A percentile compares a stretch with the other conserved stretches of the same genome.
Conservation (phyloP, 371 early-diverging fungal species). For the Circinella minor region DNA sequence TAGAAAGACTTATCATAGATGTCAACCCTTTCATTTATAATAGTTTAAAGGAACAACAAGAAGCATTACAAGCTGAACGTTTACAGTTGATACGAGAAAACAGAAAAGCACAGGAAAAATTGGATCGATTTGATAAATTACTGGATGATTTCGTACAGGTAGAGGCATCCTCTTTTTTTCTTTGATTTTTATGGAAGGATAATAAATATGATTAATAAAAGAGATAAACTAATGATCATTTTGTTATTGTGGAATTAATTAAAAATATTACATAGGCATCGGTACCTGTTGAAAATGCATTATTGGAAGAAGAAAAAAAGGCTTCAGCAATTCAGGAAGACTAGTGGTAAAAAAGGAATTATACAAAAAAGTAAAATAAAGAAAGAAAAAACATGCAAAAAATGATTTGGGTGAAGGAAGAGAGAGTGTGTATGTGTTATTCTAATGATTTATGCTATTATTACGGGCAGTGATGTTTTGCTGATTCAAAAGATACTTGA, state of each 20-base stretch:
- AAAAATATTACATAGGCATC: constrained; percentile 7
- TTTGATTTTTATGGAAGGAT: too few relatives aligned
- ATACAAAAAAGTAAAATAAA: not conserved
- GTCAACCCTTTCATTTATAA: not conserved
- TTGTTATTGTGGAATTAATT: too few relatives aligned
- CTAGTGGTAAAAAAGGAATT: too few relatives aligned
- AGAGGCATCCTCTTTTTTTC: not conserved
- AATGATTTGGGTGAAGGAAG: not conserved
- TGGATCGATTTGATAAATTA: constrained; percentile 46
- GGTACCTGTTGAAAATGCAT: constrained; percentile 1
- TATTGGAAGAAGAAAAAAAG: not conserved
- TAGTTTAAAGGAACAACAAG: constrained; percentile 49
- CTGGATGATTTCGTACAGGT: constrained; percentile 51
- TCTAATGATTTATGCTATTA: not conserved
- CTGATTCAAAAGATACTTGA: constrained; percentile 71
- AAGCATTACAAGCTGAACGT: constrained; percentile 37
- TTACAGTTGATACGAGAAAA: constrained; percentile 46
- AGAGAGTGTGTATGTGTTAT: not conserved
- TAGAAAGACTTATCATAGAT: not conserved
- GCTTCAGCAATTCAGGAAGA: not conserved
- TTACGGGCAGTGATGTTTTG: constrained; percentile 13
- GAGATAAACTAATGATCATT: too few relatives aligned
- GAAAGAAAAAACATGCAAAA: not conserved
- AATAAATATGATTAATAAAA: too few relatives aligned
- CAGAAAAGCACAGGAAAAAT: constrained; percentile 43